phyloP scores from a whole-genome alignment of 73 alveolate species.

The Tetrahymena malaccensis region DNA sequence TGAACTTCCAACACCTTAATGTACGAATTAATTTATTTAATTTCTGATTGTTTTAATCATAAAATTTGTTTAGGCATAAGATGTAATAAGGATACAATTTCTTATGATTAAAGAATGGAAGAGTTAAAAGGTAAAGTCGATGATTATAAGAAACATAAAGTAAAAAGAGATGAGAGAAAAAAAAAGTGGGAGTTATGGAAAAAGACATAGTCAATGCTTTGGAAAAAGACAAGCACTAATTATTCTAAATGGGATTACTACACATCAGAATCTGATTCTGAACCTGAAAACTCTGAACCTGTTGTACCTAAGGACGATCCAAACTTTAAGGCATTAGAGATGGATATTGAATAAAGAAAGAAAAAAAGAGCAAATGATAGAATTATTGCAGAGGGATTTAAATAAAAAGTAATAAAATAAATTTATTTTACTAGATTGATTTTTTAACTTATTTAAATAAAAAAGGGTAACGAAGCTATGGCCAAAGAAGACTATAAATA shows the following conservation, averaged over 20 bases:
- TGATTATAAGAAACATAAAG: slow-evolving; percentile 63
- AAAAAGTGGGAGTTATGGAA: slow-evolving; percentile 91
- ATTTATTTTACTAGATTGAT: too few relatives aligned
- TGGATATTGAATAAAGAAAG: slow-evolving; percentile 86
- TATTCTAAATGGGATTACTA: slow-evolving; percentile 97
- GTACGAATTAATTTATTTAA: slow-evolving; percentile 60
- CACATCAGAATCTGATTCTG: slow-evolving; percentile 82
- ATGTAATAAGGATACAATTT: slow-evolving; percentile 26
- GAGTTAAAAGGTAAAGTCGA: slow-evolving; percentile 79
- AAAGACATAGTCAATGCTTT: slow-evolving; percentile 90
- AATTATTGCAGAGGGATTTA: slow-evolving; percentile 79
- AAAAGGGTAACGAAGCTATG: slow-evolving; percentile 57
- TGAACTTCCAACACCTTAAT: slow-evolving; percentile 63
- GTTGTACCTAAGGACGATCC: slow-evolving; percentile 97
- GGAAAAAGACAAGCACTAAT: slow-evolving; percentile 86
- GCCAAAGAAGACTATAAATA: slow-evolving; percentile 82
- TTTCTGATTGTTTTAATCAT: not conserved
- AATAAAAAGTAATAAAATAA: slow-evolving; percentile 49
- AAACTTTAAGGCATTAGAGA: slow-evolving; percentile 92
- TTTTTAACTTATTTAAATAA: not conserved
- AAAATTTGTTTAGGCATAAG: slow-evolving; percentile 71
- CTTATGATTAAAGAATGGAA: slow-evolving; percentile 49
- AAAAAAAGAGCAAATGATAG: slow-evolving; percentile 73
- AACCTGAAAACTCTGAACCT: slow-evolving; percentile 72
- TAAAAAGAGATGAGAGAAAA: slow-evolving; percentile 75